Evolutionary conservation across 495 filamentous ascomycete species (phyloP), one percentile per base, ranked within the genome.

Genomic region (Extremus antarcticus): DNA sequence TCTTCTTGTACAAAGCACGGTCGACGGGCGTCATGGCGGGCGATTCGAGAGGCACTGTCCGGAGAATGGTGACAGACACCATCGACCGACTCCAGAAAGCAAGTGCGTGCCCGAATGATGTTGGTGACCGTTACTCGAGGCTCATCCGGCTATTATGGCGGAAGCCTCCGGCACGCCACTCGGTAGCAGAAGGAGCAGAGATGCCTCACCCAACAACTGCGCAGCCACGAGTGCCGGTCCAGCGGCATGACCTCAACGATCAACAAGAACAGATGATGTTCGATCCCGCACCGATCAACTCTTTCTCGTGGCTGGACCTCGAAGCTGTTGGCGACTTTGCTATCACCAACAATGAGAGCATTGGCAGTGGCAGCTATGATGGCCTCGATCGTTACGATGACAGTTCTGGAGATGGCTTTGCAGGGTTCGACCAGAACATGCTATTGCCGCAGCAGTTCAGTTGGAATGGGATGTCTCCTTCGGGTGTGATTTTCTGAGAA

Each of bases 261-360:
- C 32, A 52, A 20, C 24, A 17, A 2, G 25, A 51, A 3, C 56
- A 46, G 8, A 20, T 16, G 20, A 47, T 57, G 1, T 53, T 46
- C 48, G 57, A 61, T 0, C 25, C 47, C 3, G 24, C 58, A 24
- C 51, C 58, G 9, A 61, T 61, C 40, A 59, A 55, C 41, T 43
- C 50, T 1, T 62, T 62, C 56, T 58, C 55, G n/a, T 62, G 59
- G 59, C 56, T 62, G 16, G 59, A 62, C 38, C 46, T 62, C 9
- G 20, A n/a, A 7, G 59, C 59, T 8, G 59, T 62, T 2, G 56
- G 55, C 3, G 56, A 58, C 38, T 62, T 58, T 47, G 59, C 59
- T 21, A 59, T 56, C 9, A 60, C 50, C 25, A 58, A 62, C 21
- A 62, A 62, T 38, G 38, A 47, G 21, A 50, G 47, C 9, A 20